These are phyloP conservation scores for Apiospora hydei DNA, from an alignment of 2,329 filamentous ascomycete species.

Conservation along the genomic window DNA sequence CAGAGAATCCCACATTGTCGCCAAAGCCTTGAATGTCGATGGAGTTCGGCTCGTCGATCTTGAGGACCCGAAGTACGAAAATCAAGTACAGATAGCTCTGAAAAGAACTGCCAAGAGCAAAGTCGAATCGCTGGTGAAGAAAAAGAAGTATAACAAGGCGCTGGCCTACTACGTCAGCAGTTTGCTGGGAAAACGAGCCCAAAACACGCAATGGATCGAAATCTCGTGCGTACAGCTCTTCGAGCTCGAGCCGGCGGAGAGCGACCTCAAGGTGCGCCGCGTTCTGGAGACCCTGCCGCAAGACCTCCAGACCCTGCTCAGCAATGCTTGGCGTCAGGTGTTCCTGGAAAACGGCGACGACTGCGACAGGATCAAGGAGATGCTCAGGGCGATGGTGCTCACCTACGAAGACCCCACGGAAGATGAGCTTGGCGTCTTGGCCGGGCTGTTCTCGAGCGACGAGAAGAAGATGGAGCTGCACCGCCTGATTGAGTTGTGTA, in stretches of 20 bases:
- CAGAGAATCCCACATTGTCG: conserved; percentile 43
- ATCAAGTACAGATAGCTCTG: conserved; percentile 46
- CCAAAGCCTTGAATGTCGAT: conserved; percentile 40
- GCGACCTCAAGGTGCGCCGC: conserved; percentile 48
- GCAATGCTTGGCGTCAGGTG: conserved; percentile 47
- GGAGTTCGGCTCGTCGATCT: conserved; percentile 45
- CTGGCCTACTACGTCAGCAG: conserved; percentile 51
- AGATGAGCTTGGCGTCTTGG: conserved; percentile 46
- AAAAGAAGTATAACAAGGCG: conserved; percentile 51
- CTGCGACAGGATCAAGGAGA: conserved; percentile 50
- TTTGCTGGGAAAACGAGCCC: conserved; percentile 49
- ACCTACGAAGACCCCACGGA: conserved; percentile 51
- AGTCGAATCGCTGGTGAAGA: conserved; percentile 41
- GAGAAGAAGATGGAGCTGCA: conserved; percentile 44
- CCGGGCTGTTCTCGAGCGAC: conserved; percentile 43
- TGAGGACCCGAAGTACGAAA: conserved; percentile 46
- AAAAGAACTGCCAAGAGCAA: conserved; percentile 47
- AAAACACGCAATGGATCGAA: conserved; percentile 54
- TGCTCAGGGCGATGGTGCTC: conserved; percentile 49
- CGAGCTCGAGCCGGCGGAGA: conserved; percentile 44
- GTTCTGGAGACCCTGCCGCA: conserved; percentile 49
- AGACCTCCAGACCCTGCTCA: conserved; percentile 46
- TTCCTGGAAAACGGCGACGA: conserved; percentile 43
- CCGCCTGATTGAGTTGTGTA: conserved; percentile 47
- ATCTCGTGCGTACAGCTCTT: conserved; percentile 50